These are phyloP conservation scores for Chloranthus sessilifolius DNA, from an alignment of 164 flowering plant genomes.

Conservation along the genomic window DNA sequence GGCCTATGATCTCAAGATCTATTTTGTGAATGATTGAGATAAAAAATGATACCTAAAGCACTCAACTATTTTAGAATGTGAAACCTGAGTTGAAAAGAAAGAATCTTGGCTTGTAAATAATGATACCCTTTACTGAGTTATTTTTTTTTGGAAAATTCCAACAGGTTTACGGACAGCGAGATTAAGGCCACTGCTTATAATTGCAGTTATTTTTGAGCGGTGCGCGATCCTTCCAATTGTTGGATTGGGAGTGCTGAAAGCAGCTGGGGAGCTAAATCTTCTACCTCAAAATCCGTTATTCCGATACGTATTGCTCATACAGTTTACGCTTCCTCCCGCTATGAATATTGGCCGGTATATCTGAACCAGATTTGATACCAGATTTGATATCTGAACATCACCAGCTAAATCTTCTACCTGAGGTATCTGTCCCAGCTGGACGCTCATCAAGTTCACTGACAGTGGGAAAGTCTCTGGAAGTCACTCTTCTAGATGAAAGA, in stretches of 20 bases:
- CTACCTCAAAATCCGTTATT: constrained; percentile 65
- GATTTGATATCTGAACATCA: too few species aligned
- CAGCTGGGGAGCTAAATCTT: constrained; percentile 47
- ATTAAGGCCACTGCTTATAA: constrained; percentile 28
- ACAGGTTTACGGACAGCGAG: constrained; percentile 49
- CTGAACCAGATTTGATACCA: too few species aligned
- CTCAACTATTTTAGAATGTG: too few species aligned
- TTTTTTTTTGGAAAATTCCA: too few species aligned
- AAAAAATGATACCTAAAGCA: too few species aligned
- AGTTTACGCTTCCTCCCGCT: constrained; percentile 84
- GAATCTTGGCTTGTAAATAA: too few species aligned
- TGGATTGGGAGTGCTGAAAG: constrained; percentile 56
- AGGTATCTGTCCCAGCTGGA: constrained; percentile 30
- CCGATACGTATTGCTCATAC: constrained; percentile 70
- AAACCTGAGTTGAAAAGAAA: too few species aligned
- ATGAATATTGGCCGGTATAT: constrained; percentile 89
- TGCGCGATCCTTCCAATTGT: constrained; percentile 51
- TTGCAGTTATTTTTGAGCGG: constrained; percentile 53
- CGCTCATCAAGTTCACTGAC: constrained; percentile 19
- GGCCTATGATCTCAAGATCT: too few species aligned
- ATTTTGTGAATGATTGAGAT: too few species aligned
- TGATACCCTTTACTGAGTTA: too few species aligned
- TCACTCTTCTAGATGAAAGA: constrained; percentile 68
- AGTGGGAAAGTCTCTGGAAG: constrained; percentile 35
- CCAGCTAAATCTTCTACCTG: too few species aligned